A percentile compares a stretch with the other conserved stretches of the same genome.
phyloP scores from a whole-genome alignment of 2,329 filamentous ascomycete species.

The Aspergillus versicolor region DNA sequence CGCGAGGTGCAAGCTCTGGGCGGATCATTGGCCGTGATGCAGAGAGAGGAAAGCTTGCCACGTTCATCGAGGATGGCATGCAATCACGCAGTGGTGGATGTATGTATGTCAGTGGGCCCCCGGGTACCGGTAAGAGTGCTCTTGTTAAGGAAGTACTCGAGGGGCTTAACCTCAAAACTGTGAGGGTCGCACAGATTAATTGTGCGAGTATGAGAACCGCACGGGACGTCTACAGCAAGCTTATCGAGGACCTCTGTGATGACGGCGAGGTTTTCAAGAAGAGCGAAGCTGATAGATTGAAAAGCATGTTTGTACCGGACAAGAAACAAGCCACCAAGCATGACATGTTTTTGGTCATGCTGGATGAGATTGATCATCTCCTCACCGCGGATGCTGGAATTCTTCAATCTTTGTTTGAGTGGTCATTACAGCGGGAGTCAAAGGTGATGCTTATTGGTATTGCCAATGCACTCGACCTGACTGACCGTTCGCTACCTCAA shows the following conservation, averaged over 20 bases:
- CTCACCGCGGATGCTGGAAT: slow-evolving; percentile 85
- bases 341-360: slow-evolving; percentile 72
- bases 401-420: slow-evolving; percentile 92
- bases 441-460: slow-evolving; percentile 84
- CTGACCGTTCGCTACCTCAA: slow-evolving; percentile 88
- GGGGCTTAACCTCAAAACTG: slow-evolving; percentile 51
- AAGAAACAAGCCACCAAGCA: slow-evolving; percentile 41
- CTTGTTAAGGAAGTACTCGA: slow-evolving; percentile 79
- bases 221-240: slow-evolving; percentile 76
- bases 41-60: slow-evolving; percentile 63
- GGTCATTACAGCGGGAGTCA: slow-evolving; percentile 81
- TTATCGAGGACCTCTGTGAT: slow-evolving; percentile 68
- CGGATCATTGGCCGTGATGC: slow-evolving; percentile 75
- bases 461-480: slow-evolving; percentile 92
- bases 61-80: slow-evolving; percentile 67
- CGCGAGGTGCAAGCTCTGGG: slow-evolving; percentile 71
- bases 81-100: slow-evolving; percentile 68
- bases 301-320: slow-evolving; percentile 68
- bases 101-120: slow-evolving; percentile 91
- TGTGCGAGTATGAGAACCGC: slow-evolving; percentile 95
- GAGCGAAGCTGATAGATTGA: slow-evolving; percentile 67
- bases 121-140: slow-evolving; percentile 95
- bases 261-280: slow-evolving; percentile 63
- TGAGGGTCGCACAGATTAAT: slow-evolving; percentile 81
- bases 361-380: slow-evolving; percentile 95